phyloP scores from a whole-genome alignment of 352 stramenopile genomes.

The Phytophthora citricola region DNA sequence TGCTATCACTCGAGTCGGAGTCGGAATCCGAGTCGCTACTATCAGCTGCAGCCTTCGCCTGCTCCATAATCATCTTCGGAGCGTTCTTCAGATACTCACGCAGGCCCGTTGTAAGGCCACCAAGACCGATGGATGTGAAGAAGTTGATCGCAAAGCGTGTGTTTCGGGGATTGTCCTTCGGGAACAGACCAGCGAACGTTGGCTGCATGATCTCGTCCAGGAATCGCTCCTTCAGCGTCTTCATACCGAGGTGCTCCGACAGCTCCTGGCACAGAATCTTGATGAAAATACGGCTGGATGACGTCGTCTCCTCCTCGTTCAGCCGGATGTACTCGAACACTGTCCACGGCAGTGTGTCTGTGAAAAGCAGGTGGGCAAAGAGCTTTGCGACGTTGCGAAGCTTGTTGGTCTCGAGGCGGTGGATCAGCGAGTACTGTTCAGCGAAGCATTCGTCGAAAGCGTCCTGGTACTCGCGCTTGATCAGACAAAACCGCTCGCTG shows the following conservation, averaged over 20 bases:
- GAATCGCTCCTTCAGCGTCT: slow-evolving; percentile 96
- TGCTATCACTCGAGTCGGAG: slow-evolving; percentile 53
- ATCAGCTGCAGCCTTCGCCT: slow-evolving; percentile 47
- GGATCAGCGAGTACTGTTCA: slow-evolving; percentile 96
- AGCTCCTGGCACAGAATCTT: slow-evolving; percentile 99
- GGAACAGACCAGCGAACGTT: slow-evolving; percentile 97
- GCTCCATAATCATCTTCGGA: slow-evolving; percentile 94
- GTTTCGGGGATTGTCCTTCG: slow-evolving; percentile 96
- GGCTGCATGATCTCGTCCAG: slow-evolving; percentile 91
- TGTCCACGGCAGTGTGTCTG: slow-evolving; percentile 98
- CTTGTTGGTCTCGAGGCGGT: slow-evolving; percentile 99
- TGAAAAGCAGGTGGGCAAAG: slow-evolving; percentile 98
- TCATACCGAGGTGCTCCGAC: slow-evolving; percentile 96
- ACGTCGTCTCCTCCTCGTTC: slow-evolving; percentile 99
- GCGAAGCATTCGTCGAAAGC: slow-evolving; percentile 96
- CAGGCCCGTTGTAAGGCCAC: slow-evolving; percentile 96
- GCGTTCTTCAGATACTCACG: slow-evolving; percentile 97
- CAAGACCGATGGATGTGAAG: slow-evolving; percentile 99
- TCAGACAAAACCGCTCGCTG: slow-evolving; percentile 96
- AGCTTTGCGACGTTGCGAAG: slow-evolving; percentile 99
- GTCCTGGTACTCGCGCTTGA: slow-evolving; percentile 96
- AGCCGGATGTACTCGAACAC: slow-evolving; percentile 97
- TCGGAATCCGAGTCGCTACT: slow-evolving; percentile 56
- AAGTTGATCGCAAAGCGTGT: slow-evolving; percentile 99
- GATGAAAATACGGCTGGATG: slow-evolving; percentile 99